Percentiles rank a stretch among this genome's conserved stretches.
phyloP scores from a whole-genome alignment of 192 early-diverging fungal species.

The Entomortierella beljakovae region DNA sequence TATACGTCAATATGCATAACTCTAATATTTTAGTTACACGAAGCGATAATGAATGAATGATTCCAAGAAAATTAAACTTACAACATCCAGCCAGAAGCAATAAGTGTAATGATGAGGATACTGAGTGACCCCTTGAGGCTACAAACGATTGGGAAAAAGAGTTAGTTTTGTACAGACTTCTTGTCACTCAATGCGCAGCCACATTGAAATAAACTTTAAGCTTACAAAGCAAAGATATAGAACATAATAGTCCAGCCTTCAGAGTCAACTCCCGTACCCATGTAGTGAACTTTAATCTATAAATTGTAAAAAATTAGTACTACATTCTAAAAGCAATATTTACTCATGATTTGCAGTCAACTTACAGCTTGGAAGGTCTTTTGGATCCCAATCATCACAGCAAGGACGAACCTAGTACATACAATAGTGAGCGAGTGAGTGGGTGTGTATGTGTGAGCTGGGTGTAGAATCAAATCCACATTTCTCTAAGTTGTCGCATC shows the following conservation, averaged over 20 bases:
- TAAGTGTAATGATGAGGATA: constrained; percentile 63
- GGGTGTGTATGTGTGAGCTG: not conserved
- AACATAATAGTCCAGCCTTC: constrained; percentile 67
- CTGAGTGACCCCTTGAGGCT: constrained; percentile 65
- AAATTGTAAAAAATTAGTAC: not conserved
- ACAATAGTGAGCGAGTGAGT: too few species aligned
- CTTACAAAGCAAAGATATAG: constrained; percentile 68
- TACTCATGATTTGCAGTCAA: not conserved
- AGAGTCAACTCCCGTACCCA: constrained; percentile 58
- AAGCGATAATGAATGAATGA: not conserved
- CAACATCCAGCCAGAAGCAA: constrained; percentile 71
- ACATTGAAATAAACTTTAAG: too few species aligned
- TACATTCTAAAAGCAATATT: too few species aligned
- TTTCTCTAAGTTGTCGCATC: too few species aligned
- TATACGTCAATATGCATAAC: too few species aligned
- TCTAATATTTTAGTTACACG: too few species aligned
- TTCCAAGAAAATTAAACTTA: constrained; percentile 4
- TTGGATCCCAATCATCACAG: constrained; percentile 60
- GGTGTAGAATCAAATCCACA: too few species aligned
- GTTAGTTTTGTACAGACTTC: not conserved
- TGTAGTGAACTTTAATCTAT: constrained; percentile 62
- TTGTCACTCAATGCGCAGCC: too few species aligned
- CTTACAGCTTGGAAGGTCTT: constrained; percentile 65
- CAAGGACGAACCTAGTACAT: constrained; percentile 52
- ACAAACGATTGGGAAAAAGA: not conserved